A percentile compares a stretch with the other conserved stretches of the same genome.
These are phyloP conservation scores for Eucalyptus sp. DNA, from an alignment of 345 rosid genomes.

Conservation along the genomic window DNA sequence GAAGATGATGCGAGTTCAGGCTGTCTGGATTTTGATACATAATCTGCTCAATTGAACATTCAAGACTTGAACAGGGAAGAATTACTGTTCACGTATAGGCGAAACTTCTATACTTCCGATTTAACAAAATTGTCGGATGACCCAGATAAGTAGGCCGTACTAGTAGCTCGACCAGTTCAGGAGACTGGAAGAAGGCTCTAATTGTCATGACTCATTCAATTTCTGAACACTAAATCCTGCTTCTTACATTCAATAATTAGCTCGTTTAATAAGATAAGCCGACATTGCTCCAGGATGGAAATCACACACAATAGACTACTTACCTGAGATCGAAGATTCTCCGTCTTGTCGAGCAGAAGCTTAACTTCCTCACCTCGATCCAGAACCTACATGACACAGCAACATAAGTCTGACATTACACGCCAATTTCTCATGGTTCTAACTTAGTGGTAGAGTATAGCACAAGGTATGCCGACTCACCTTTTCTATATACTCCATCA, in stretches of 20 bases:
- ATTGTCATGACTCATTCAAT: too few species aligned
- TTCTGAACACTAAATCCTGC: background rate
- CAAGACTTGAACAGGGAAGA: background rate
- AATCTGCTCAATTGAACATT: background rate
- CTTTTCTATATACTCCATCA: background rate
- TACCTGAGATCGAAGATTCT: constrained; percentile 31
- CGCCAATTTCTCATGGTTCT: background rate
- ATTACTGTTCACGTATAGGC: background rate
- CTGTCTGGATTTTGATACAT: background rate
- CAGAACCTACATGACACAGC: constrained; percentile 2
- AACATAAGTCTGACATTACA: background rate
- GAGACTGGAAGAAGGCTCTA: background rate
- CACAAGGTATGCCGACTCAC: background rate
- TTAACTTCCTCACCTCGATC: constrained; percentile 32
- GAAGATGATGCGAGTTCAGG: background rate
- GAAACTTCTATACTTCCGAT: too few species aligned
- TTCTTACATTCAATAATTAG: background rate
- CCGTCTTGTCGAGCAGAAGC: constrained; percentile 28
- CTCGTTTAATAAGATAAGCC: background rate
- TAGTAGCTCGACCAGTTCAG: background rate
- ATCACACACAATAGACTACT: background rate
- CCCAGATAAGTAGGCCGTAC: background rate
- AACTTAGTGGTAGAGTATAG: background rate
- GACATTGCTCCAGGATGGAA: background rate
- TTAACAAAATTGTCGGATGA: background rate